Conservation (phyloP, 192 early-diverging fungal genomes). For the Coemansia asiatica region DNA sequence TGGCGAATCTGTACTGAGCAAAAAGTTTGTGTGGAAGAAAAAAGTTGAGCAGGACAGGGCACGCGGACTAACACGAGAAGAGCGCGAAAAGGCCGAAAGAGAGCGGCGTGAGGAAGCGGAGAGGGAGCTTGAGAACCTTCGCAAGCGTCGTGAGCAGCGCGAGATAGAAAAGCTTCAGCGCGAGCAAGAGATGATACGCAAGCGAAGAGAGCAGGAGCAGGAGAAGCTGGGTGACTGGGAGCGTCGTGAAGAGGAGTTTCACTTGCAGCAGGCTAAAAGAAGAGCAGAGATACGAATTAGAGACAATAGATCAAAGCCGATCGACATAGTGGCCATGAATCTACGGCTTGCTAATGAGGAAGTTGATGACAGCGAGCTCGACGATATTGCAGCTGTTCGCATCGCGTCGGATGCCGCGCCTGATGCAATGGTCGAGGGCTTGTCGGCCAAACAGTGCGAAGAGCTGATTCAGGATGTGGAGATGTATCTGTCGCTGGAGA, state of each 20-base stretch:
- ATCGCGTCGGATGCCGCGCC: constrained; percentile 84
- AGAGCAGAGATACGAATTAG: constrained; percentile 92
- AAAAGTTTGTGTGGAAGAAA: constrained; percentile 94
- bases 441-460: constrained; percentile 65
- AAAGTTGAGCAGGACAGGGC: constrained; percentile 83
- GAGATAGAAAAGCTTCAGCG: constrained; percentile 78
- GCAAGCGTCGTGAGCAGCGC: constrained; percentile 74
- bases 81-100: constrained; percentile 57
- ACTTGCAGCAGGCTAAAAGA: constrained; percentile 85
- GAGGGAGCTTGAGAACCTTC: constrained; percentile 79
- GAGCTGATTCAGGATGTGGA: constrained; percentile 87
- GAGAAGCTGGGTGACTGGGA: constrained; percentile 96
- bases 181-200: constrained; percentile 74
- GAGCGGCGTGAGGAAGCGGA: constrained; percentile 66
- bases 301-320: constrained; percentile 82
- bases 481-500: constrained; percentile 84
- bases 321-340: constrained; percentile 92
- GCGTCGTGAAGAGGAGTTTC: constrained; percentile 89
- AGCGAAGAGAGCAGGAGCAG: constrained; percentile 82
- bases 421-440: constrained; percentile 69
- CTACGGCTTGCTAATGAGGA: constrained; percentile 74
- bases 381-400: constrained; percentile 60
- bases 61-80: constrained; percentile 60
- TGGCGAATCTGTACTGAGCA: constrained; percentile 72
- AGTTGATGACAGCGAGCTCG: constrained; percentile 69